phyloP scores from a whole-genome alignment of 2,329 filamentous ascomycete species.

The Aspergillus piperis region DNA sequence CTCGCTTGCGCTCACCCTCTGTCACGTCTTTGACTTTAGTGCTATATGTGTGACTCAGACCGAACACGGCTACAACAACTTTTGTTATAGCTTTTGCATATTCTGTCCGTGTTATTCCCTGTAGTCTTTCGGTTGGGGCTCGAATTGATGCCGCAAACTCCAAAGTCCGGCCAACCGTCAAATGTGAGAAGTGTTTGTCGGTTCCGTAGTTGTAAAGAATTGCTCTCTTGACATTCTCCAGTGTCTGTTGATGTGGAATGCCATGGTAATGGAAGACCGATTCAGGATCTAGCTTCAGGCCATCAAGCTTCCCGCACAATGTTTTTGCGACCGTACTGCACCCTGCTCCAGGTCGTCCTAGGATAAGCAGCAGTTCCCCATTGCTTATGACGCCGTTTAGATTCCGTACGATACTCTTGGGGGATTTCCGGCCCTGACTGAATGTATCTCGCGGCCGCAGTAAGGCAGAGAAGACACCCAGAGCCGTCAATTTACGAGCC shows the following conservation, averaged over 20 bases:
- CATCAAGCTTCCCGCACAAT: background rate
- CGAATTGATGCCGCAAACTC: conserved; percentile 72
- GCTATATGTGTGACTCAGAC: conserved; percentile 49
- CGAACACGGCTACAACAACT: conserved; percentile 47
- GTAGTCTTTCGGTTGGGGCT: conserved; percentile 39
- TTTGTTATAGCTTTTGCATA: conserved; percentile 44
- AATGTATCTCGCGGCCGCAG: background rate
- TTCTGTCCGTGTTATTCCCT: conserved; percentile 35
- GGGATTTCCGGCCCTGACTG: background rate
- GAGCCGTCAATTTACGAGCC: background rate
- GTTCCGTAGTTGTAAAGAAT: conserved; percentile 43
- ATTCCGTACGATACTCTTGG: background rate
- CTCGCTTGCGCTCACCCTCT: conserved; percentile 61
- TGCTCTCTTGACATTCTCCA: background rate
- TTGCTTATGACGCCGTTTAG: background rate
- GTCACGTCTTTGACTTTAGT: conserved; percentile 60
- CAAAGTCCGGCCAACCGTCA: conserved; percentile 71
- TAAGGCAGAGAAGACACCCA: background rate
- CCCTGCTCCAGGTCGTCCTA: background rate
- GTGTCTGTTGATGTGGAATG: background rate
- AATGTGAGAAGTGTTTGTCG: conserved; percentile 69
- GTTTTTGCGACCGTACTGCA: conserved; percentile 1
- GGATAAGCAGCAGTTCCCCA: conserved; percentile 3
- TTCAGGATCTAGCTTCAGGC: background rate
- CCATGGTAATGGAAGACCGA: background rate